Evolutionary conservation across 2,329 filamentous ascomycete genomes (phyloP).

Genomic region (Phoma sp.): DNA sequence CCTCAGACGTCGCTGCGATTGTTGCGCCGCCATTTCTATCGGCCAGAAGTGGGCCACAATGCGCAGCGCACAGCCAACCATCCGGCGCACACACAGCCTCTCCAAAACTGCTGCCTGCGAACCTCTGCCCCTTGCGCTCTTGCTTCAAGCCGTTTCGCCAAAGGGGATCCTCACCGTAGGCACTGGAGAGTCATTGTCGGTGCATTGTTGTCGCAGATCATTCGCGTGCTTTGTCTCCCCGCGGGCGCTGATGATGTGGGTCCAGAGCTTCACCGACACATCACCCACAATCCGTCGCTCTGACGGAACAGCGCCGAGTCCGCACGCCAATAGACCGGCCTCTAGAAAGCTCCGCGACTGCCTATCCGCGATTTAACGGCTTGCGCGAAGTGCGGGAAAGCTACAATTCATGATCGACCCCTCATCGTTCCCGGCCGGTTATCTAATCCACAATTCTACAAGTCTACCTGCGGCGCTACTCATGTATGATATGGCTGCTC

Average conservation of each 20-base stretch:
- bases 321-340: conserved; percentile 24
- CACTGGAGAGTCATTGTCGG: conserved; percentile 12
- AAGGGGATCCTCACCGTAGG: conserved; percentile 15
- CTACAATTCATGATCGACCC: conserved; percentile 33
- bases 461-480: conserved; percentile 38
- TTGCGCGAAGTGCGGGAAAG: conserved; percentile 39
- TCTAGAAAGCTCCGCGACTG: conserved; percentile 26
- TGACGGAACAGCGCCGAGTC: conserved; percentile 26
- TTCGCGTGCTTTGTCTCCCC: conserved; percentile 38
- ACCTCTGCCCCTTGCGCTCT: conserved; percentile 19
- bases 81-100: conserved; percentile 30
- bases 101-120: conserved; percentile 36
- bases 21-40: conserved; percentile 21
- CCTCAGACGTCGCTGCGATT: conserved; percentile 24
- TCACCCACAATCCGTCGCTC: conserved; percentile 32
- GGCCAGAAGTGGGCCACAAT: conserved; percentile 22
- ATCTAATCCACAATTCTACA: conserved; percentile 32
- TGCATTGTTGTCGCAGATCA: conserved; percentile 20
- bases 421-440: conserved; percentile 35
- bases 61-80: conserved; percentile 37
- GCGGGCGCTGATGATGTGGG: conserved; percentile 23
- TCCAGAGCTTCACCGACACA: conserved; percentile 42
- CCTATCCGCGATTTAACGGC: conserved; percentile 21
- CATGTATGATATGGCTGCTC: conserved; percentile 34
- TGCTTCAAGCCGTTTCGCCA: conserved; percentile 7